phyloP scores from a whole-genome alignment of 768 basidiomycete species.

The Grammothele lineata region DNA sequence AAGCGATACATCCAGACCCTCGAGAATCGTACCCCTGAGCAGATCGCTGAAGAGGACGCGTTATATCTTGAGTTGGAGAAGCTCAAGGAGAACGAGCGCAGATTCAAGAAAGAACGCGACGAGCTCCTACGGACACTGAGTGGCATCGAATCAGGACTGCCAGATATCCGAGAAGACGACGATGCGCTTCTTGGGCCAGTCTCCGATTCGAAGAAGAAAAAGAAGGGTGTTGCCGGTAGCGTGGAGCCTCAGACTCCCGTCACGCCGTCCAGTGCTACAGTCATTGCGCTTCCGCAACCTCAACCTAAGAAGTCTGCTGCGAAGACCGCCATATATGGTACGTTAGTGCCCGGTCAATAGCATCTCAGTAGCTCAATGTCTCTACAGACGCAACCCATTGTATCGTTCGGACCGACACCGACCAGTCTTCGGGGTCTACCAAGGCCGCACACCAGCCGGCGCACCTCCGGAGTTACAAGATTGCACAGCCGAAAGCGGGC shows the following conservation, averaged over 20 bases:
- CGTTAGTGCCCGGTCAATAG: slow-evolving; percentile 8
- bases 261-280: slow-evolving; percentile 22
- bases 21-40: slow-evolving; percentile 83
- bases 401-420: slow-evolving; percentile 64
- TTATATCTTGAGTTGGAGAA: slow-evolving; percentile 90
- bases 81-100: slow-evolving; percentile 89
- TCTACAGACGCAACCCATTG: slow-evolving; percentile 63
- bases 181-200: slow-evolving; percentile 49
- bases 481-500: slow-evolving; percentile 73
- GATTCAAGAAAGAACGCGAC: slow-evolving; percentile 85
- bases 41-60: slow-evolving; percentile 93
- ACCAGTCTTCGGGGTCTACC: slow-evolving; percentile 43
- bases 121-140: slow-evolving; percentile 79
- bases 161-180: slow-evolving; percentile 64
- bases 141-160: slow-evolving; percentile 84
- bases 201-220: slow-evolving; percentile 57
- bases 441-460: slow-evolving; percentile 77
- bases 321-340: slow-evolving; percentile 61
- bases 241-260: slow-evolving; percentile 32
- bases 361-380: not conserved
- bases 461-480: slow-evolving; percentile 81
- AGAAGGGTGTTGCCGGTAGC: slow-evolving; percentile 36
- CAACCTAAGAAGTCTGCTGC: slow-evolving; percentile 36
- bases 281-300: slow-evolving; percentile 35
- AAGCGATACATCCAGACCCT: slow-evolving; percentile 85